A percentile compares a stretch with the other conserved stretches of the same genome.
phyloP scores from a whole-genome alignment of 108 stramenopile species.

The Fistulifera pelliculosa region DNA sequence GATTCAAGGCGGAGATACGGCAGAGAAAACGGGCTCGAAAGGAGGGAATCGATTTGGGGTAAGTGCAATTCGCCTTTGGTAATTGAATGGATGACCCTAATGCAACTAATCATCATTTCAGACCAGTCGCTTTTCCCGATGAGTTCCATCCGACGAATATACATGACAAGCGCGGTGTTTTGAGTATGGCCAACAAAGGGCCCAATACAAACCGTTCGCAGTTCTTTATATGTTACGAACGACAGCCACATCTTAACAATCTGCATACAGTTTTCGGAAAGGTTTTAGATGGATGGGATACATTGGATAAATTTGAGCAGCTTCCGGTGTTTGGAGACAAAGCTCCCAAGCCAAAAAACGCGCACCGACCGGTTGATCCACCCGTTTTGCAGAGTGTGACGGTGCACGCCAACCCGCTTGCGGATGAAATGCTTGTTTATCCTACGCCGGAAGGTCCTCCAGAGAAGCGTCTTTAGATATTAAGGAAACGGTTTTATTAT shows the following conservation, averaged over 20 bases:
- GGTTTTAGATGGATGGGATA: slow-evolving; percentile 92
- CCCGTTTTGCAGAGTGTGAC: slow-evolving; percentile 79
- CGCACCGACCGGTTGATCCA: slow-evolving; percentile 76
- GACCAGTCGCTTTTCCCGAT: slow-evolving; percentile 71
- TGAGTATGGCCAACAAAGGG: slow-evolving; percentile 93
- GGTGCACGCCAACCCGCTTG: slow-evolving; percentile 96
- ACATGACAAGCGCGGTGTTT: slow-evolving; percentile 84
- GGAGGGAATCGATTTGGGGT: slow-evolving; percentile 96
- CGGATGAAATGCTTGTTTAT: slow-evolving; percentile 79
- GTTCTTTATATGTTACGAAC: slow-evolving; percentile 93
- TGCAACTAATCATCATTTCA: no score
- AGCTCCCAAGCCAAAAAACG: slow-evolving; percentile 54
- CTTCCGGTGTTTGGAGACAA: slow-evolving; percentile 79
- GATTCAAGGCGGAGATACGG: slow-evolving; percentile 31
- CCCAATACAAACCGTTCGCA: slow-evolving; percentile 82
- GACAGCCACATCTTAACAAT: slow-evolving; percentile 92
- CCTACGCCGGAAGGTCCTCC: slow-evolving; percentile 67
- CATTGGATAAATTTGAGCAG: slow-evolving; percentile 90
- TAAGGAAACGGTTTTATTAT: background rate
- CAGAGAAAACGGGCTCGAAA: slow-evolving; percentile 51
- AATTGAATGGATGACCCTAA: no score
- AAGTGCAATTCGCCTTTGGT: slow-evolving; percentile 17
- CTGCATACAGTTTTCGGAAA: slow-evolving; percentile 93
- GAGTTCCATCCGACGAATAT: slow-evolving; percentile 88
- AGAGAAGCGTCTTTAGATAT: slow-evolving; percentile 31